Evolutionary conservation across 225 moss, liverwort and hornwort genomes (phyloP).

Genomic region (Rhytidiadelphus loreus): DNA sequence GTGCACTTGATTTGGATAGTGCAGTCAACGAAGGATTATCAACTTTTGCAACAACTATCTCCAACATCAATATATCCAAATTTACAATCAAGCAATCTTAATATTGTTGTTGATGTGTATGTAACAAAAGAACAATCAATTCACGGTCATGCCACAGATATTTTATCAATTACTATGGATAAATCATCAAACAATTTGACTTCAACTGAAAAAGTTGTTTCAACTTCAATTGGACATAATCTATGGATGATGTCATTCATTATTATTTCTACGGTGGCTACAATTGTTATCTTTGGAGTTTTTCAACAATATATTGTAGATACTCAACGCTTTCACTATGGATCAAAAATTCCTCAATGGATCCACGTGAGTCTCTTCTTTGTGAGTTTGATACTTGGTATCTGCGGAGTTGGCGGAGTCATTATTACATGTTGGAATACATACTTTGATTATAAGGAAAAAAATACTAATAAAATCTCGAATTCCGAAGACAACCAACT

Average conservation of each 20-base stretch:
- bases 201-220: not conserved
- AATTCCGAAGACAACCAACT: not conserved
- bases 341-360: not conserved
- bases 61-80: not conserved
- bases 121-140: not conserved
- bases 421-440: not conserved
- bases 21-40: not conserved
- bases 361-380: not conserved
- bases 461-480: not conserved
- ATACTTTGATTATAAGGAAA: not conserved
- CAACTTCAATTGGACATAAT: not conserved
- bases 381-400: not conserved
- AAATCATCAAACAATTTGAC: too few relatives aligned
- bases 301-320: not conserved
- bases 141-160: accelerated
- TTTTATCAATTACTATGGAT: not conserved
- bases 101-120: not conserved
- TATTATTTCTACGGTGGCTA: not conserved
- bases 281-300: not conserved
- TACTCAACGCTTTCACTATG: not conserved
- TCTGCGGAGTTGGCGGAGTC: not conserved
- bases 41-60: not conserved
- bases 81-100: not conserved
- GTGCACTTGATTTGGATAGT: not conserved
- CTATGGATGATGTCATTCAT: not conserved